Evolutionary conservation across 2,329 filamentous ascomycete species (phyloP).

Genomic region (Fusarium multiceps): DNA sequence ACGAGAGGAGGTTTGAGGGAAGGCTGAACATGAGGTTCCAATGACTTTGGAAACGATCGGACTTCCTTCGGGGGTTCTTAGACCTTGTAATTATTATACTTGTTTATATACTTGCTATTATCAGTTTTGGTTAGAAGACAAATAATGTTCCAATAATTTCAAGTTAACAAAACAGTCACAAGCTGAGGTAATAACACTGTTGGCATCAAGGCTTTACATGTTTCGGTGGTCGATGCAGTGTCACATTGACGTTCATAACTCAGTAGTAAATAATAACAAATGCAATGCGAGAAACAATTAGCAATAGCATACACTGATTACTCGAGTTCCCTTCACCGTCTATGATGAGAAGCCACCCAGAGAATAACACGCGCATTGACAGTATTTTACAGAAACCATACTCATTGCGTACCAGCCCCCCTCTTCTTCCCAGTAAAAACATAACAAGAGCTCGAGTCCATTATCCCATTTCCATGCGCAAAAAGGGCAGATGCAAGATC

Average conservation of each 20-base stretch:
- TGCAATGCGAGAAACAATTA: slow-evolving; percentile 43
- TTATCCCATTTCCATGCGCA: slow-evolving; percentile 41
- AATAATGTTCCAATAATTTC: not conserved
- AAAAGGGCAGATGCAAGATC: slow-evolving; percentile 31
- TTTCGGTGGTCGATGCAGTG: not conserved
- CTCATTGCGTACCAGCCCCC: slow-evolving; percentile 38
- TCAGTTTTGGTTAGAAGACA: not conserved
- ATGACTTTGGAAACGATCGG: not conserved
- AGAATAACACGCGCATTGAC: slow-evolving; percentile 57
- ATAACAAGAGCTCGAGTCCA: slow-evolving; percentile 37
- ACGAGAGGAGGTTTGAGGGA: not conserved
- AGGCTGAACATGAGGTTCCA: not conserved
- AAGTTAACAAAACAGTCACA: not conserved
- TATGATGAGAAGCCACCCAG: slow-evolving; percentile 59
- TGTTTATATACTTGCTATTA: slow-evolving; percentile 13
- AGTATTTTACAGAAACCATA: slow-evolving; percentile 63
- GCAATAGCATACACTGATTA: slow-evolving; percentile 57
- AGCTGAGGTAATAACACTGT: not conserved
- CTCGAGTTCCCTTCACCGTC: slow-evolving; percentile 56
- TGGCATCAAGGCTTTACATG: not conserved
- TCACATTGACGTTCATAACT: not conserved
- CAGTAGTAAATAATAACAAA: not conserved
- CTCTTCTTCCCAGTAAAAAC: slow-evolving; percentile 40
- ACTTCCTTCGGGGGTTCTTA: not conserved
- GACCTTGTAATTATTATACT: slow-evolving; percentile 24